These are phyloP conservation scores for Aspergillus affinis DNA, from an alignment of 495 filamentous ascomycete genomes.

Conservation along the genomic window DNA sequence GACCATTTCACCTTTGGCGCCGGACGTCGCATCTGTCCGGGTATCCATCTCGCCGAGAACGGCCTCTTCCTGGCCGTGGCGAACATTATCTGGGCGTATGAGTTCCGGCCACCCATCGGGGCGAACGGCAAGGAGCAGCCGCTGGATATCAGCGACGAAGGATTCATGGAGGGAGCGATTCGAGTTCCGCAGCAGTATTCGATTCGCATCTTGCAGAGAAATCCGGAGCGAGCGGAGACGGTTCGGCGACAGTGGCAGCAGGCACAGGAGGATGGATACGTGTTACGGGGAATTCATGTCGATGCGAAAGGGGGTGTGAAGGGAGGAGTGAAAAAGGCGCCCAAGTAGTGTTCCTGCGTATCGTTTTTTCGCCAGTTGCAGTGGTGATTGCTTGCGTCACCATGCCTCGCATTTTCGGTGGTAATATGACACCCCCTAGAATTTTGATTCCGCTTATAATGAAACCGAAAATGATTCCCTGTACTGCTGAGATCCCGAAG, in stretches of 20 bases:
- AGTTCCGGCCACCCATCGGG: conserved; percentile 28
- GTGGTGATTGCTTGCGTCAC: no score
- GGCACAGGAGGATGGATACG: neutral
- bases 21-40: conserved; percentile 36
- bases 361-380: no score
- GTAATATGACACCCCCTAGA: no score
- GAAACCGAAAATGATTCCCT: no score
- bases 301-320: neutral
- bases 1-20: conserved; percentile 32
- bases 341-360: no score
- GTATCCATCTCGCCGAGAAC: conserved; percentile 33
- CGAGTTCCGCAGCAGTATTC: conserved; percentile 3
- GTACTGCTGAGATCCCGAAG: no score
- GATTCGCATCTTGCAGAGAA: neutral
- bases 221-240: neutral
- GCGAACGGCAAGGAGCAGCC: neutral
- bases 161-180: conserved; percentile 5
- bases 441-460: no score
- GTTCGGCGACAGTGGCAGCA: neutral
- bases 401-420: no score
- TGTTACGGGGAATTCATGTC: neutral
- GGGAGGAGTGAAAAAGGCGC: no score
- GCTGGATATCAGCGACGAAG: conserved; percentile 3
- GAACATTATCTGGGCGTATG: conserved; percentile 57
- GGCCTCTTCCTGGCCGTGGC: conserved; percentile 57